Base-by-base conservation (phyloP, 2,329 filamentous ascomycete genomes). In the Diatrype stigma region DNA sequence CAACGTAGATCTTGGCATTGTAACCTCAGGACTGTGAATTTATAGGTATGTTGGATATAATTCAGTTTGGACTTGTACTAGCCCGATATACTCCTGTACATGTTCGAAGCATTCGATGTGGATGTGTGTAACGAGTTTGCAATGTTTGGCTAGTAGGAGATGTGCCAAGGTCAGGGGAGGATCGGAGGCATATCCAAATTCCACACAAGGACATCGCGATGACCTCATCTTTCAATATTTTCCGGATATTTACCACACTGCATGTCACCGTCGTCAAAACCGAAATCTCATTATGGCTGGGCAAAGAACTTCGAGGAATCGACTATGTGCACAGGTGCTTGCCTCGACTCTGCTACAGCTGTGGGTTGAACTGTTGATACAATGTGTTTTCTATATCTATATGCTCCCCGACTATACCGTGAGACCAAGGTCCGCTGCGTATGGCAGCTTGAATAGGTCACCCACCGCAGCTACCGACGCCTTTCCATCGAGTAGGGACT, bases 381-480 rank as follows among this genome's bases (percentile, higher is more conserved):
- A 74, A 52, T 63, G 63, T 58, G 63, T 63, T 67, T 66, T 51
- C 52, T 50, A 56, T 52, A 40, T 60, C 57, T 50, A 56, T 52
- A 40, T 60, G 57, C 56, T 51, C 58, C 57, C 57, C 53, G 42
- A 83, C 82, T 95, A 99, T 82, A 96, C 90, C 71, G 86, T 90
- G 69, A 99, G 82, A 63, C 93, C 95, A 70, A 99, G 80, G 69
- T 99, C 94, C 75, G 92, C 89, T 60, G 91, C 94, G 69, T 87
- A 99, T 51, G 94, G 94, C 68, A 99, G 84, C 65, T 87, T 81
- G 73, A 90, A 87, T 63, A 99, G 81, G 70, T 99, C 94, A 71
- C 94, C 94, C 56, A 97, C 91, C 52, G 90, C 81, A 56, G 90
- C 87, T 57, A 96, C 89, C 49, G 90, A 87, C 47, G 93, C 92